These are phyloP conservation scores for Penicillium palitans DNA, from an alignment of 2,329 filamentous ascomycete genomes.

Conservation along the genomic window DNA sequence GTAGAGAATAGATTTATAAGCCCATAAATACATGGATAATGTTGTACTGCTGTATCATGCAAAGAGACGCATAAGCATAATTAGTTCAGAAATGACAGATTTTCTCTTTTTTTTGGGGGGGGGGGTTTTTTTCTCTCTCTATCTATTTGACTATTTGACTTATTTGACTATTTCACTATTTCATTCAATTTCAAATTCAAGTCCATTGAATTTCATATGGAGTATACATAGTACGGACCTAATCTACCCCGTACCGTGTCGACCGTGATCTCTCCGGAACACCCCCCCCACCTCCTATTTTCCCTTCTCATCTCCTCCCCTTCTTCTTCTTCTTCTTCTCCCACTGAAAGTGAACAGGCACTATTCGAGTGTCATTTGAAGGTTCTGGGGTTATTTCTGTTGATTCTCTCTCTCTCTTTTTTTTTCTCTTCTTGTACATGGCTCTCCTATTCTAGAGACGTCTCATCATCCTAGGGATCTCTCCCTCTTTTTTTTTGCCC, in stretches of 20 bases:
- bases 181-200: background rate
- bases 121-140: too few relatives aligned
- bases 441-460: slow-evolving; percentile 31
- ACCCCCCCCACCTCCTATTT: slow-evolving; percentile 20
- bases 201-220: background rate
- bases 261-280: slow-evolving; percentile 1
- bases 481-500: slow-evolving; percentile 26
- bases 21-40: background rate
- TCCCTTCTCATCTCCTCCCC: slow-evolving; percentile 18
- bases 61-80: slow-evolving; percentile 8
- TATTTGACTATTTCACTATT: background rate
- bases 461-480: slow-evolving; percentile 25
- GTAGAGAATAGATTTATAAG: background rate
- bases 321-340: slow-evolving; percentile 11
- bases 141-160: background rate
- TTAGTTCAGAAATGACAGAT: background rate
- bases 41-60: slow-evolving; percentile 4
- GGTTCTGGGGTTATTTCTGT: slow-evolving; percentile 28
- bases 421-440: slow-evolving; percentile 33
- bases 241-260: slow-evolving; percentile 32
- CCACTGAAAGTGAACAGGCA: slow-evolving; percentile 22
- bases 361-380: slow-evolving; percentile 32
- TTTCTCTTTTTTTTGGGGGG: background rate
- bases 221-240: slow-evolving; percentile 5
- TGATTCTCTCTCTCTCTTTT: slow-evolving; percentile 12